Evolutionary conservation across 139 green algal genomes (phyloP).

Genomic region (Tetradesmus lagerheimii): DNA sequence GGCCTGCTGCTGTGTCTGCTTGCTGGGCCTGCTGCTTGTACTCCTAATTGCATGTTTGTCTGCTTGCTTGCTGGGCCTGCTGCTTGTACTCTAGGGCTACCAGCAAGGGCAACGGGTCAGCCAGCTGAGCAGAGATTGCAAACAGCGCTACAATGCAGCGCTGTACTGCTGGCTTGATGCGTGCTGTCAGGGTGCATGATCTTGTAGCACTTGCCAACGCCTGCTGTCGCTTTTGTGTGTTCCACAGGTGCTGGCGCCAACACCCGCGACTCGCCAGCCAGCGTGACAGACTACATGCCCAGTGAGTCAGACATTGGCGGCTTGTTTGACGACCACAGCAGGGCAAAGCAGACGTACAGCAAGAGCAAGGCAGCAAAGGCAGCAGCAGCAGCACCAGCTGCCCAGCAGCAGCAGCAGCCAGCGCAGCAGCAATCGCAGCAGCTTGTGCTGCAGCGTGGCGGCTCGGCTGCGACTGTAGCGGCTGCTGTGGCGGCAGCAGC

Average conservation of each 20-base stretch:
- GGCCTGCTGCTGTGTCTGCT: neutral
- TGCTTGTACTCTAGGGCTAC: neutral
- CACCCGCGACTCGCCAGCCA: constrained; percentile 80
- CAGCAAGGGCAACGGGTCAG: too few species aligned
- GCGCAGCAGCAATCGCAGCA: constrained; percentile 21
- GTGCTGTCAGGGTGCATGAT: too few species aligned
- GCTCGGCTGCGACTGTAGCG: neutral
- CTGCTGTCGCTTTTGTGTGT: neutral
- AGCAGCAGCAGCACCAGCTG: constrained; percentile 32
- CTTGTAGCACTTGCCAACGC: too few species aligned
- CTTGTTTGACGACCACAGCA: constrained; percentile 72
- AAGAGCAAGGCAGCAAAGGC: neutral
- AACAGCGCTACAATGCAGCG: too few species aligned
- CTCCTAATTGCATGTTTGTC: neutral
- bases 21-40: neutral
- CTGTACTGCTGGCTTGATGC: neutral
- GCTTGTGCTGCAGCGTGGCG: neutral
- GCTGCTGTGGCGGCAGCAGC: constrained; percentile 26
- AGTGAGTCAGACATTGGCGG: constrained; percentile 63
- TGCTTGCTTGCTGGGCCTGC: neutral
- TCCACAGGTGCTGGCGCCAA: constrained; percentile 67
- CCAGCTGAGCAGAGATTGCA: too few species aligned
- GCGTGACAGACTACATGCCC: constrained; percentile 72
- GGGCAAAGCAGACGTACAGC: constrained; percentile 50
- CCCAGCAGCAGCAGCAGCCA: constrained; percentile 38